A percentile compares a stretch with the other conserved stretches of the same genome.
Evolutionary conservation across 768 basidiomycete genomes (phyloP).

Genomic region (Russula abietina): DNA sequence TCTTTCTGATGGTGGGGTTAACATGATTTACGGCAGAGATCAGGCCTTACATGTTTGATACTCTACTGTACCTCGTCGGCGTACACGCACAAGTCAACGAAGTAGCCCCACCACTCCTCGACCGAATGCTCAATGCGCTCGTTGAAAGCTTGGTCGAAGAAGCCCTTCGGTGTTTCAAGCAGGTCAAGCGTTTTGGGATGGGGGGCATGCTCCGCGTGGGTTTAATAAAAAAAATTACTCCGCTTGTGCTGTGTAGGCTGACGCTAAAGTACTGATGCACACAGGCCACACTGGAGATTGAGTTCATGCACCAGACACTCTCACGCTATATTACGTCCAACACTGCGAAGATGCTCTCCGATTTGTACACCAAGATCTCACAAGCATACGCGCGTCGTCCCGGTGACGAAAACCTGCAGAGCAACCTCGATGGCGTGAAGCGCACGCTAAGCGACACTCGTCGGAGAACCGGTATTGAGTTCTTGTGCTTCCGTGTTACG

Average conservation of each 20-base stretch:
- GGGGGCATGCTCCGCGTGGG: slow-evolving; percentile 95
- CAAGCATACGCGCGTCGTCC: slow-evolving; percentile 82
- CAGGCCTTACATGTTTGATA: slow-evolving; percentile 88
- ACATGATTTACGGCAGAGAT: slow-evolving; percentile 54
- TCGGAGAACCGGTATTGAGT: slow-evolving; percentile 88
- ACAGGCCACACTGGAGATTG: slow-evolving; percentile 96
- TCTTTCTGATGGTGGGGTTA: background rate
- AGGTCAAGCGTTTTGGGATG: slow-evolving; percentile 91
- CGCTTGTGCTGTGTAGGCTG: background rate
- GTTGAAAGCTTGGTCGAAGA: slow-evolving; percentile 81
- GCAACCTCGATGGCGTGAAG: slow-evolving; percentile 85
- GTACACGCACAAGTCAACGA: slow-evolving; percentile 88
- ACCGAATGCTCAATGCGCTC: slow-evolving; percentile 73
- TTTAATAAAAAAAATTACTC: slow-evolving; percentile 24
- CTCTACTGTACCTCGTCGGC: slow-evolving; percentile 80
- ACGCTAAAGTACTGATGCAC: background rate
- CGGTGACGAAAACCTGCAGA: slow-evolving; percentile 81
- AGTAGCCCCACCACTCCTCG: slow-evolving; percentile 71
- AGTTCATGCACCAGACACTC: slow-evolving; percentile 96
- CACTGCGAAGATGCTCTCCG: slow-evolving; percentile 80
- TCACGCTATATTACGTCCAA: slow-evolving; percentile 77
- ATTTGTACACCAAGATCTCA: slow-evolving; percentile 92
- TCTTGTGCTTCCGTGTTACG: slow-evolving; percentile 83
- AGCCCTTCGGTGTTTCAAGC: slow-evolving; percentile 77
- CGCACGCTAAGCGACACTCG: slow-evolving; percentile 83